phyloP scores from a whole-genome alignment of 192 early-diverging fungal genomes.

The Endogone sp. region DNA sequence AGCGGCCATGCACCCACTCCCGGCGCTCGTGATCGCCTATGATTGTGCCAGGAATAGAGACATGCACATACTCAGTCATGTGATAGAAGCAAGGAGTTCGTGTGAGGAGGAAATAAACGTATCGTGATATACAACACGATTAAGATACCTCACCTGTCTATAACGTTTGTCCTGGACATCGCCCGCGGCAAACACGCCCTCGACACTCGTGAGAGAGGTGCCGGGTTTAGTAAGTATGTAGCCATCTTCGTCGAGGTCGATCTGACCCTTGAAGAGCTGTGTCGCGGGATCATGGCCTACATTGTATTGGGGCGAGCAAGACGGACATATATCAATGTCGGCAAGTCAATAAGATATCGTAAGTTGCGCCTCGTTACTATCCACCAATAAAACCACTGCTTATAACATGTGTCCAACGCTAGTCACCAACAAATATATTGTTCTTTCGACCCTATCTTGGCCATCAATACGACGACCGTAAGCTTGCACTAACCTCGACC shows the following conservation, averaged over 20 bases:
- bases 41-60: not conserved
- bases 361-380: no score
- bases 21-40: slow-evolving; percentile 93
- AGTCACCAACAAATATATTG: no score
- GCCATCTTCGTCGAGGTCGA: slow-evolving; percentile 81
- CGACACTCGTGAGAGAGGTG: slow-evolving; percentile 77
- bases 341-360: no score
- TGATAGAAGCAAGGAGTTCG: not conserved
- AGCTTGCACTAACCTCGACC: not conserved
- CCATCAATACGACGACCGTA: not conserved
- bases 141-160: slow-evolving; percentile 33
- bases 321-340: no score
- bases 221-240: slow-evolving; percentile 85
- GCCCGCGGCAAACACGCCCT: slow-evolving; percentile 95
- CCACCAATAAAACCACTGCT: no score
- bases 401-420: no score
- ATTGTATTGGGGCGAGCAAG: no score
- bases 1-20: slow-evolving; percentile 97
- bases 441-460: not conserved
- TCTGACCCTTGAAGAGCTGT: slow-evolving; percentile 64
- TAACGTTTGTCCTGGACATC: slow-evolving; percentile 97
- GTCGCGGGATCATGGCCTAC: slow-evolving; percentile 87
- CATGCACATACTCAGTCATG: not conserved
- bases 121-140: not conserved
- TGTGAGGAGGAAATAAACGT: no score